Evolutionary conservation across 2,329 filamentous ascomycete species (phyloP).

Genomic region (Hypoxylon sp.): DNA sequence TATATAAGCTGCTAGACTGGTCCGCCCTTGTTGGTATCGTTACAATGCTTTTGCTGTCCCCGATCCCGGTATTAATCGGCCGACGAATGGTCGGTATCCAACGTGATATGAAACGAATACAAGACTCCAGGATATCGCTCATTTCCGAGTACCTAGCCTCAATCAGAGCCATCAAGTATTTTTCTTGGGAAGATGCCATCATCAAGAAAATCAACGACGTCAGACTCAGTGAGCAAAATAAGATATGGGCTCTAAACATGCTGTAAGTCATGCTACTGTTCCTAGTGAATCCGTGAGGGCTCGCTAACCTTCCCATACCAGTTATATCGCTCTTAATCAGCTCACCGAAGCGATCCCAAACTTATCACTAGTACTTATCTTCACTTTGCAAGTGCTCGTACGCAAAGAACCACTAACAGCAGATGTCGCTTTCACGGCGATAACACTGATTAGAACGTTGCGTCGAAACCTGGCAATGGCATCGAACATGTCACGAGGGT

Average conservation of each 20-base stretch:
- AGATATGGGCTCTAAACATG: slow-evolving; percentile 66
- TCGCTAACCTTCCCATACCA: slow-evolving; percentile 30
- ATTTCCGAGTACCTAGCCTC: slow-evolving; percentile 70
- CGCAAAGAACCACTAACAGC: slow-evolving; percentile 63
- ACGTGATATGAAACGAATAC: slow-evolving; percentile 65
- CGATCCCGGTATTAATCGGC: slow-evolving; percentile 64
- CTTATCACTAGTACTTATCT: slow-evolving; percentile 65
- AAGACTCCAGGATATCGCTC: slow-evolving; percentile 68
- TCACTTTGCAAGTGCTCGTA: slow-evolving; percentile 63
- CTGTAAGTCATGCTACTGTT: slow-evolving; percentile 55
- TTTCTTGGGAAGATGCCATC: slow-evolving; percentile 69
- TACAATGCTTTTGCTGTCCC: slow-evolving; percentile 61
- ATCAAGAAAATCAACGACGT: slow-evolving; percentile 63
- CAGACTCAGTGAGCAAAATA: slow-evolving; percentile 64
- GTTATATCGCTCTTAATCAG: slow-evolving; percentile 57
- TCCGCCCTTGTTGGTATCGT: slow-evolving; percentile 64
- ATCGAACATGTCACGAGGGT: slow-evolving; percentile 58
- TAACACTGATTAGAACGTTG: slow-evolving; percentile 65
- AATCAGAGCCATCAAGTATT: slow-evolving; percentile 71
- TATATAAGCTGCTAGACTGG: slow-evolving; percentile 69
- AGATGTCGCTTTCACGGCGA: slow-evolving; percentile 69
- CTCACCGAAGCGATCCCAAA: slow-evolving; percentile 66
- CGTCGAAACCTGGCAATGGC: slow-evolving; percentile 65
- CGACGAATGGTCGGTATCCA: slow-evolving; percentile 64
- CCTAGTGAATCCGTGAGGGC: not conserved